Percentiles rank a stretch among this genome's conserved stretches.
Conservation (phyloP, 148 eudicot genomes). For the Salicornia ramosissima region DNA sequence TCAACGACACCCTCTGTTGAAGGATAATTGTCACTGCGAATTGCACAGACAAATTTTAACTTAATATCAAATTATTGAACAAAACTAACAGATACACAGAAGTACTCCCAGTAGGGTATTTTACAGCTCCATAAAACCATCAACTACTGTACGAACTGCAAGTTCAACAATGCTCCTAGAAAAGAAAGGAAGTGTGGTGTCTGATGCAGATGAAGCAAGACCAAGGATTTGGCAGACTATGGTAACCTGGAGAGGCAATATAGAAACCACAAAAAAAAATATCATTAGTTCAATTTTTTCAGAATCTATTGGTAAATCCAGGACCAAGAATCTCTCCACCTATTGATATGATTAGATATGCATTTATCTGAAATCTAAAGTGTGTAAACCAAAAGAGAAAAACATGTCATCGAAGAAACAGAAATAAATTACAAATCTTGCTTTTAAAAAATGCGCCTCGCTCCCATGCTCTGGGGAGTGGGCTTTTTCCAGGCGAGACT, state of each 20-base stretch:
- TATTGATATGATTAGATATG: too few relatives aligned
- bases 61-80: slow-evolving; percentile 10
- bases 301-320: too few relatives aligned
- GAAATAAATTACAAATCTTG: too few relatives aligned
- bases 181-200: slow-evolving; percentile 63
- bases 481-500: too few relatives aligned
- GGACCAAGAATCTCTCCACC: too few relatives aligned
- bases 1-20: slow-evolving; percentile 55
- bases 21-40: slow-evolving; percentile 54
- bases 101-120: slow-evolving; percentile 17
- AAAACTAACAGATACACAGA: slow-evolving; percentile 5
- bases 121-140: slow-evolving; percentile 87
- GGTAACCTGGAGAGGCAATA: slow-evolving; percentile 55
- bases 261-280: not conserved
- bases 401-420: too few relatives aligned
- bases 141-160: slow-evolving; percentile 82
- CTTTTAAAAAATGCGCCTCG: too few relatives aligned
- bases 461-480: too few relatives aligned
- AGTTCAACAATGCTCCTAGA: slow-evolving; percentile 48
- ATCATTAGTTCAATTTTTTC: not conserved
- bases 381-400: too few relatives aligned
- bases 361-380: too few relatives aligned
- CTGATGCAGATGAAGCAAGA: slow-evolving; percentile 61
- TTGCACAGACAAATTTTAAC: slow-evolving; percentile 6
- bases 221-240: slow-evolving; percentile 72